These are phyloP conservation scores for Calonectria fujianensis DNA, from an alignment of 2,329 filamentous ascomycete species.

Conservation along the genomic window DNA sequence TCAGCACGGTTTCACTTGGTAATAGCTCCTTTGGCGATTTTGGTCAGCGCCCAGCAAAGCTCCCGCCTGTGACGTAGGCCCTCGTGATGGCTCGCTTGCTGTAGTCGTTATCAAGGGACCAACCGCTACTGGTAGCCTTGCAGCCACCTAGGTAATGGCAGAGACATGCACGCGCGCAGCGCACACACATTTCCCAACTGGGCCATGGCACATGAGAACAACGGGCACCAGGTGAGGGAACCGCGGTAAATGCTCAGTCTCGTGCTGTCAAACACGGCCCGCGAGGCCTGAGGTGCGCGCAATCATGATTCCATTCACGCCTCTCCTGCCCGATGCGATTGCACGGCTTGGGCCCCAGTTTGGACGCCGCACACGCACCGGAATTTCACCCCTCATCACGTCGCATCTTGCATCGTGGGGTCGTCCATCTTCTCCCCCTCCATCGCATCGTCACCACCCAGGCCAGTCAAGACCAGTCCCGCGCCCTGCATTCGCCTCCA, in stretches of 20 bases:
- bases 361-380: constrained; percentile 19
- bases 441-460: constrained; percentile 36
- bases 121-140: constrained; percentile 11
- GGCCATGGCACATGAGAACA: constrained; percentile 46
- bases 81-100: constrained; percentile 31
- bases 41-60: constrained; percentile 26
- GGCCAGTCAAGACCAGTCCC: constrained; percentile 53
- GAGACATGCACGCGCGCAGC: constrained; percentile 23
- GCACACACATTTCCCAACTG: constrained; percentile 26
- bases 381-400: constrained; percentile 32
- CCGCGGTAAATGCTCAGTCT: constrained; percentile 34
- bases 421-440: constrained; percentile 27
- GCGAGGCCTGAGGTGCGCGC: constrained; percentile 24
- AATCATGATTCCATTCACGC: constrained; percentile 16
- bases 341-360: constrained; percentile 18
- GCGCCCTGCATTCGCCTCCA: constrained; percentile 46
- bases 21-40: constrained; percentile 10
- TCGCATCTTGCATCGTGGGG: constrained; percentile 37
- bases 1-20: constrained; percentile 29
- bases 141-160: constrained; percentile 32
- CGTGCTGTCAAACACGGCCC: constrained; percentile 12
- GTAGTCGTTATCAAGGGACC: neutral
- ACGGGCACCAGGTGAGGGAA: constrained; percentile 39
- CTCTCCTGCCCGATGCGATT: constrained; percentile 14
- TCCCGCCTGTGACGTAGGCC: constrained; percentile 32